These are phyloP conservation scores for Ogataea neopini DNA, from an alignment of 805 yeast species.

Conservation along the genomic window DNA sequence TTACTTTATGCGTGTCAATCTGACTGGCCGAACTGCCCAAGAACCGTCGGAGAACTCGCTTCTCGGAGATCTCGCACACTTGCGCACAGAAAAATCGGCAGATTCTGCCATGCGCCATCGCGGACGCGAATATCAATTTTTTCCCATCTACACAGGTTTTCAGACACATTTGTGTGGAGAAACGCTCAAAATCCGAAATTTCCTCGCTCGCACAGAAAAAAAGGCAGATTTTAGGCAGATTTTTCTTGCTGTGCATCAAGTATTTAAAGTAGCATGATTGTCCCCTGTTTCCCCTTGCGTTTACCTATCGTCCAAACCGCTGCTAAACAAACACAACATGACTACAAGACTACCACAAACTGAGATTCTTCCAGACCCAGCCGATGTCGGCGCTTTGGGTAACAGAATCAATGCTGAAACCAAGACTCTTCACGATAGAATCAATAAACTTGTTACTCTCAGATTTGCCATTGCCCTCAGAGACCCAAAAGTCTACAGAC, in stretches of 20 bases:
- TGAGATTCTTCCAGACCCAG: slow-evolving; percentile 71
- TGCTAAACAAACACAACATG: slow-evolving; percentile 9
- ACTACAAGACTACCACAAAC: slow-evolving; percentile 18
- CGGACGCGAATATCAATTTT: background rate
- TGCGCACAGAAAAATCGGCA: slow-evolving; percentile 6
- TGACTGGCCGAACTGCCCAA: too few species aligned
- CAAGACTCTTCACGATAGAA: slow-evolving; percentile 61
- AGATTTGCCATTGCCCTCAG: slow-evolving; percentile 74
- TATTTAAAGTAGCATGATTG: slow-evolving; percentile 4
- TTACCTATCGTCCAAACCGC: background rate
- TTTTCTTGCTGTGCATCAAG: background rate
- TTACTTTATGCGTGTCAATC: too few species aligned
- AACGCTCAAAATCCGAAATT: background rate
- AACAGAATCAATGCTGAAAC: slow-evolving; percentile 79
- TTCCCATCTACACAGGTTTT: background rate
- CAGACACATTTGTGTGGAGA: background rate
- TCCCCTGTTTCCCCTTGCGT: background rate
- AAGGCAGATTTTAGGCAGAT: slow-evolving; percentile 16
- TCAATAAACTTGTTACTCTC: slow-evolving; percentile 66
- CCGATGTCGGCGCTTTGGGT: slow-evolving; percentile 81
- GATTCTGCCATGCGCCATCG: background rate
- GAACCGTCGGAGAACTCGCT: background rate
- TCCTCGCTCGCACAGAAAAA: slow-evolving; percentile 14
- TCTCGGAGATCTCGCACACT: too few species aligned
- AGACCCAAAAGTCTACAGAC: slow-evolving; percentile 75